phyloP scores from a whole-genome alignment of 495 filamentous ascomycete genomes.

The Hyaloscypha hepaticicola region DNA sequence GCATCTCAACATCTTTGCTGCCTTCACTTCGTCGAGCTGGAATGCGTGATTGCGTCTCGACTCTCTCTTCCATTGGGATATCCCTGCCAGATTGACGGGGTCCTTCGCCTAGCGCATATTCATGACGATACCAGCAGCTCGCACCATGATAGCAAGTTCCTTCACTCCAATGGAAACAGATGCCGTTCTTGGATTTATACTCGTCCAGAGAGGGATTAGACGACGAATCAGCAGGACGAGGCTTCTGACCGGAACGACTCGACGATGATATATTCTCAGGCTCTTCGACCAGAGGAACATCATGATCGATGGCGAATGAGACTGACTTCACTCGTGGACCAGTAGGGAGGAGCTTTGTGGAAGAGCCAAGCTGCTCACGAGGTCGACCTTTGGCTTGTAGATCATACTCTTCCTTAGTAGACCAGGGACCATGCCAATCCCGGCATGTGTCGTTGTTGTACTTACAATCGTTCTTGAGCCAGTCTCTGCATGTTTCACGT shows the following conservation, averaged over 20 bases:
- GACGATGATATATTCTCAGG: background rate
- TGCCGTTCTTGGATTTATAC: too few relatives aligned
- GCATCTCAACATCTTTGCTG: too few relatives aligned
- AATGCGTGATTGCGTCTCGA: too few relatives aligned
- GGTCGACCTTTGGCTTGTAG: background rate
- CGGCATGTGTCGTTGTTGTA: background rate
- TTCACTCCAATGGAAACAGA: background rate
- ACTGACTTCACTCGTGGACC: conserved; percentile 11
- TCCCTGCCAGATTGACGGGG: background rate
- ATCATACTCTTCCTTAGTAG: background rate
- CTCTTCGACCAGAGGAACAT: background rate
- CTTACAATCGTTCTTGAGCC: background rate
- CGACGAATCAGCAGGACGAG: background rate
- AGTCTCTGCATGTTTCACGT: background rate
- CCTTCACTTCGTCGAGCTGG: too few relatives aligned
- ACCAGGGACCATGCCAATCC: background rate
- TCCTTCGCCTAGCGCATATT: background rate
- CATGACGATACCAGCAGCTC: background rate
- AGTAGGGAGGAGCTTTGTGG: background rate
- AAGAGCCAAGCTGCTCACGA: background rate
- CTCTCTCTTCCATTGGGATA: background rate
- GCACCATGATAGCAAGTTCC: background rate
- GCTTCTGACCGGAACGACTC: background rate
- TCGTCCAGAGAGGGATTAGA: too few relatives aligned
- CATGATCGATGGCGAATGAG: conserved; percentile 14